These are phyloP conservation scores for Tanacetum coccineum DNA, from an alignment of 129 eudicot species.

Conservation along the genomic window DNA sequence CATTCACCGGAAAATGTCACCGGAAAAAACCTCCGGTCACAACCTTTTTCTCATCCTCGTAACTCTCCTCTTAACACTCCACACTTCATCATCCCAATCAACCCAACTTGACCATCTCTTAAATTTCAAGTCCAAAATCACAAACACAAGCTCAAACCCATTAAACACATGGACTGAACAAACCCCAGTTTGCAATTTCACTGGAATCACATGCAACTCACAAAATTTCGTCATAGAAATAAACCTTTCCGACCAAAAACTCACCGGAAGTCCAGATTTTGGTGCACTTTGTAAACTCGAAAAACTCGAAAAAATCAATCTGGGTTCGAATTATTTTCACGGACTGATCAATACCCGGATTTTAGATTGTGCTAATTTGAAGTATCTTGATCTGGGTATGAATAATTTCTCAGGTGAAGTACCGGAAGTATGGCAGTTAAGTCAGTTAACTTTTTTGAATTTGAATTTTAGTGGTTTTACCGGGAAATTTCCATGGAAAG, in stretches of 20 bases:
- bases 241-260: background rate
- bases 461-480: constrained; percentile 12
- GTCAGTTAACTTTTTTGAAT: background rate
- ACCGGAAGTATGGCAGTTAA: background rate
- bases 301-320: background rate
- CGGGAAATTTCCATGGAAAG: constrained; percentile 9
- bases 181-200: constrained; percentile 41
- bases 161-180: constrained; percentile 41
- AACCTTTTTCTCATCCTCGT: constrained; percentile 14
- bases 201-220: background rate
- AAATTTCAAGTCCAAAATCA: constrained; percentile 44
- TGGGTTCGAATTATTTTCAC: background rate
- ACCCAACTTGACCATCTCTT: constrained; percentile 42
- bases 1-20: constrained; percentile 27
- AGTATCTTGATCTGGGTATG: background rate
- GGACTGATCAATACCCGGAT: background rate
- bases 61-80: constrained; percentile 18
- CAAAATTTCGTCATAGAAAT: background rate
- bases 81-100: constrained; percentile 23
- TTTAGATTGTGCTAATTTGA: constrained; percentile 6
- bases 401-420: background rate
- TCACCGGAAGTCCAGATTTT: background rate
- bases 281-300: constrained; percentile 4
- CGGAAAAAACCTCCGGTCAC: constrained; percentile 27
- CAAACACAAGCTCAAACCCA: constrained; percentile 17